phyloP scores from a whole-genome alignment of 768 basidiomycete genomes.

The Dictyophora rubrovolvata region DNA sequence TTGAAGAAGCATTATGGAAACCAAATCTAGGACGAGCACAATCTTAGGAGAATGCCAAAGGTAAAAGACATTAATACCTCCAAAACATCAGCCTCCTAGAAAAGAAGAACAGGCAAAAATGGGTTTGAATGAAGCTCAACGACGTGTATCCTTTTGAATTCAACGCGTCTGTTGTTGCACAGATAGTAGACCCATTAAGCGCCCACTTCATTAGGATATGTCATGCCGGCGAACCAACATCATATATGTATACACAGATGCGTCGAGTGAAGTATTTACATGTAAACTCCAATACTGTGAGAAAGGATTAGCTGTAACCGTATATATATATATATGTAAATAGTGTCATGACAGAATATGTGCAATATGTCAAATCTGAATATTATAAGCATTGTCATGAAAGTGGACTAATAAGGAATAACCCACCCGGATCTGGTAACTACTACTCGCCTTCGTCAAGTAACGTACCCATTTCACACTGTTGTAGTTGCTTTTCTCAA shows the following conservation, averaged over 20 bases:
- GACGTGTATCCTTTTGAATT: neutral
- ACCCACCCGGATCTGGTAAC: conserved; percentile 89
- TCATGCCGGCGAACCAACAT: no score
- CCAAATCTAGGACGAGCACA: conserved; percentile 53
- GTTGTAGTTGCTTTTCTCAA: conserved; percentile 90
- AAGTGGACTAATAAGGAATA: neutral
- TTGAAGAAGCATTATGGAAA: conserved; percentile 79
- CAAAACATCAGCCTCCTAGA: conserved; percentile 31
- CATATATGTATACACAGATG: no score
- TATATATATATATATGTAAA: neutral
- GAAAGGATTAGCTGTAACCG: neutral
- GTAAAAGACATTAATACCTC: conserved; percentile 26
- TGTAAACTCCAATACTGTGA: neutral
- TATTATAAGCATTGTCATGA: neutral
- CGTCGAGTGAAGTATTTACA: no score
- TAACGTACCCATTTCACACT: conserved; percentile 96
- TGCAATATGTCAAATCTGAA: neutral
- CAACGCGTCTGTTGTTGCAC: neutral
- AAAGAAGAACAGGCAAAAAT: neutral
- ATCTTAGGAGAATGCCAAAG: conserved; percentile 1
- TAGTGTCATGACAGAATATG: neutral
- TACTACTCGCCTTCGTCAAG: conserved; percentile 85
- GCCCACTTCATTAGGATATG: neutral
- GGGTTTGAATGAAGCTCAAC: neutral
- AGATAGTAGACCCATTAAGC: neutral